Evolutionary conservation across 192 early-diverging fungal species (phyloP).

Genomic region (Mortierella claussenii): DNA sequence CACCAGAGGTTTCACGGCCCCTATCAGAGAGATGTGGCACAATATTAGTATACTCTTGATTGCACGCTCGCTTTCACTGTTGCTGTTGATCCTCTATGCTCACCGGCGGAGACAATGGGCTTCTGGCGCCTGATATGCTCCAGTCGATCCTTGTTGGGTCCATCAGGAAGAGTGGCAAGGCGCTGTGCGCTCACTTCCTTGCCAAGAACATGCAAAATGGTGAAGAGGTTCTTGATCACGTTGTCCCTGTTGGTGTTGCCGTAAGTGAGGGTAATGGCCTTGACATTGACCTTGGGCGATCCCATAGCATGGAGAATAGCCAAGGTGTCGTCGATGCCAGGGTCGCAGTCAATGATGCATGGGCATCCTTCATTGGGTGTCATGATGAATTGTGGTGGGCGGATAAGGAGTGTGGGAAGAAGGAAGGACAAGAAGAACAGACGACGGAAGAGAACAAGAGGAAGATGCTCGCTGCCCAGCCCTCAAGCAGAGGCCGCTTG

Average conservation of each 20-base stretch:
- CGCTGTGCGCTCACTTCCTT: conserved; percentile 34
- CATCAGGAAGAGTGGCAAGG: conserved; percentile 10
- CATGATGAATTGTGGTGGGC: too few species aligned
- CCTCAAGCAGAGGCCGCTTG: too few species aligned
- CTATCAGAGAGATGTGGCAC: conserved; percentile 4
- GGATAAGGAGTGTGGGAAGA: too few species aligned
- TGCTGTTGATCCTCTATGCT: too few species aligned
- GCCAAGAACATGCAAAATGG: conserved; percentile 54
- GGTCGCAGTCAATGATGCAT: conserved; percentile 53
- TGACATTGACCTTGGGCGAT: conserved; percentile 57
- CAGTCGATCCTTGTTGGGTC: conserved; percentile 20
- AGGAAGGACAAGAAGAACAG: too few species aligned
- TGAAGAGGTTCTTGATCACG: conserved; percentile 56
- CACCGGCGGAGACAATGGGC: conserved; percentile 56
- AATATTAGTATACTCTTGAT: background rate
- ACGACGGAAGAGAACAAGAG: too few species aligned
- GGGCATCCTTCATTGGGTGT: conserved; percentile 23
- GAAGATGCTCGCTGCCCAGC: too few species aligned
- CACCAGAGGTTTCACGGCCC: conserved; percentile 45
- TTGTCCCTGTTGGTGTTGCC: conserved; percentile 55
- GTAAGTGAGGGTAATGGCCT: conserved; percentile 58
- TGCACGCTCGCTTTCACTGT: too few species aligned
- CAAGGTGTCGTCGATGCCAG: conserved; percentile 61
- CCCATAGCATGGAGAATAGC: conserved; percentile 58
- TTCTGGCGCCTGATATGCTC: conserved; percentile 27